Conservation (phyloP, 495 filamentous ascomycete species). For the Lentithecium fluviatile region DNA sequence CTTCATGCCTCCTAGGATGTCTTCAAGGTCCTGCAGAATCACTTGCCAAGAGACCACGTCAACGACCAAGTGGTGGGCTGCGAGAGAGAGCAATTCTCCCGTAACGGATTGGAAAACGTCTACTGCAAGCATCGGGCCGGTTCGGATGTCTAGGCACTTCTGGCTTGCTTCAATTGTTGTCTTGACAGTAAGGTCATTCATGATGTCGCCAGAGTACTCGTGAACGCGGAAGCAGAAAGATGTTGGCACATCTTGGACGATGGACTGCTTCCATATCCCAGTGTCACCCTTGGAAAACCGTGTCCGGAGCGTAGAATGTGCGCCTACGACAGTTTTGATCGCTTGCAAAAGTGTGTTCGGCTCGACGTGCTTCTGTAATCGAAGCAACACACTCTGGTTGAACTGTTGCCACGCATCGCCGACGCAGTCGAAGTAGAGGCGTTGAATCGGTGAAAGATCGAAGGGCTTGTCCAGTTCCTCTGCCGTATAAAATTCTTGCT, state of each 20-base stretch:
- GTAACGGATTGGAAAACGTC: slow-evolving; percentile 14
- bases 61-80: slow-evolving; percentile 24
- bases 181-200: neutral
- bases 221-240: neutral
- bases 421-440: slow-evolving; percentile 26
- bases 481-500: slow-evolving; percentile 5
- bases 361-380: slow-evolving; percentile 3
- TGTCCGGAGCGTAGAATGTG: slow-evolving; percentile 21
- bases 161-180: slow-evolving; percentile 5
- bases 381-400: slow-evolving; percentile 23
- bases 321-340: too few relatives aligned
- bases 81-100: slow-evolving; percentile 12
- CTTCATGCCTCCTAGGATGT: neutral
- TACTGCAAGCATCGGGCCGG: slow-evolving; percentile 20
- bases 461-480: slow-evolving; percentile 24
- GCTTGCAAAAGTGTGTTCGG: neutral
- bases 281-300: neutral
- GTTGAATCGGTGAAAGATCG: slow-evolving; percentile 32
- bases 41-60: slow-evolving; percentile 27
- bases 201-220: neutral
- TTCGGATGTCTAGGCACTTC: slow-evolving; percentile 11
- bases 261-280: slow-evolving; percentile 13
- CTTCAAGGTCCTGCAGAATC: slow-evolving; percentile 26
- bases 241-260: slow-evolving; percentile 9
- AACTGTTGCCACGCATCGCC: slow-evolving; percentile 28